Evolutionary conservation across 225 moss, liverwort and hornwort genomes (phyloP).

Genomic region (Lunularia cruciata): DNA sequence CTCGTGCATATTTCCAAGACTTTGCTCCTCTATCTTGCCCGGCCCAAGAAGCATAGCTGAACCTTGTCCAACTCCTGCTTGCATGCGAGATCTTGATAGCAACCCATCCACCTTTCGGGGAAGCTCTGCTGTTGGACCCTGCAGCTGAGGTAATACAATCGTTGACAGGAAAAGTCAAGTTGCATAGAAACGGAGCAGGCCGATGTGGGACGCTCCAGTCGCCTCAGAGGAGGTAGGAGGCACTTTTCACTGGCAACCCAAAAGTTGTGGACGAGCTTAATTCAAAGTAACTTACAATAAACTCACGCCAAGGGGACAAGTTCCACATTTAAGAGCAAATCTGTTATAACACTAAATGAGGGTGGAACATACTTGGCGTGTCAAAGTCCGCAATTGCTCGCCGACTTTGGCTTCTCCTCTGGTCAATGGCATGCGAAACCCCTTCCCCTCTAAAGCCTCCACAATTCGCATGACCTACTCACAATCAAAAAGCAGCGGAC

Average conservation of each 20-base stretch:
- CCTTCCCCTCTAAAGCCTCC: conserved; percentile 90
- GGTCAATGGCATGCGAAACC: conserved; percentile 66
- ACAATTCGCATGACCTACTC: conserved; percentile 81
- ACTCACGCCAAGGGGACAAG: too few relatives aligned
- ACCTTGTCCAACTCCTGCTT: conserved; percentile 73
- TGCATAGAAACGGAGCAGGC: too few relatives aligned
- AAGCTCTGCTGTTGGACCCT: conserved; percentile 82
- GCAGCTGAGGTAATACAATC: too few relatives aligned
- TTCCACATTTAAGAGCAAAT: too few relatives aligned
- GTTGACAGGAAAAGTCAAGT: too few relatives aligned
- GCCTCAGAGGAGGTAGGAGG: too few relatives aligned
- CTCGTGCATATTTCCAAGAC: conserved; percentile 83
- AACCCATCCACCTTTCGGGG: conserved; percentile 79
- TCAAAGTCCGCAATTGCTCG: conserved; percentile 70
- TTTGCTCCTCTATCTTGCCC: conserved; percentile 93
- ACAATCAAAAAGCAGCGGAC: background rate
- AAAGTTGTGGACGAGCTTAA: too few relatives aligned
- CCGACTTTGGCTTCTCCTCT: conserved; percentile 78
- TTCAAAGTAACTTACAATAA: too few relatives aligned
- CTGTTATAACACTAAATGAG: too few relatives aligned
- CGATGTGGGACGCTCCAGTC: too few relatives aligned
- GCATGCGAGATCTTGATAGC: conserved; percentile 81
- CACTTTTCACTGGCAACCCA: too few relatives aligned
- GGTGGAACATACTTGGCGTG: conserved; percentile 56
- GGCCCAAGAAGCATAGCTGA: conserved; percentile 63